Evolutionary conservation across 768 basidiomycete genomes (phyloP).

Genomic region (Mycena maculata): DNA sequence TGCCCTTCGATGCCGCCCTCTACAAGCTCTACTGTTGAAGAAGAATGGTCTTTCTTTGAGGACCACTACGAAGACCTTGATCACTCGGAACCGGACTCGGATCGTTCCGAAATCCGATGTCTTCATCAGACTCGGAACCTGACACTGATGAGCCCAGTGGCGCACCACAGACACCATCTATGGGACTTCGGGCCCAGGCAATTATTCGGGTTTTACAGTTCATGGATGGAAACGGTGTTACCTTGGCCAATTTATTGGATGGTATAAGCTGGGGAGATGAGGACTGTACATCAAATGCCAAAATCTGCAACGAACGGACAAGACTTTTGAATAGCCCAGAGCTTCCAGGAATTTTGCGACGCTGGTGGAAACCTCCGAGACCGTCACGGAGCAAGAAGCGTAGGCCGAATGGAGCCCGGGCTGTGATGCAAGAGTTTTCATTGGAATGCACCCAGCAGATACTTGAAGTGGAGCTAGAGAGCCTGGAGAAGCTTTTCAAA

Average conservation of each 20-base stretch:
- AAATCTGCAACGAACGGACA: constrained; percentile 37
- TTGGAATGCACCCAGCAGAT: constrained; percentile 24
- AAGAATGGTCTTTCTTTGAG: too few species aligned
- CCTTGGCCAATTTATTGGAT: constrained; percentile 45
- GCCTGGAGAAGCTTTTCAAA: constrained; percentile 4
- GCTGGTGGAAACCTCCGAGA: constrained; percentile 45
- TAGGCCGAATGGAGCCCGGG: constrained; percentile 28
- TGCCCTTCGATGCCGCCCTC: too few species aligned
- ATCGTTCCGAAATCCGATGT: too few species aligned
- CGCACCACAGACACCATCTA: too few species aligned
- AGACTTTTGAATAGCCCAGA: constrained; percentile 38
- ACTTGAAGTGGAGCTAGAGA: constrained; percentile 12
- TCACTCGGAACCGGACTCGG: too few species aligned
- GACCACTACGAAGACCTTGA: too few species aligned
- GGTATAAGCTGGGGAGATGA: constrained; percentile 47
- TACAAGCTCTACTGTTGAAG: too few species aligned
- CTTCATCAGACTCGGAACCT: too few species aligned
- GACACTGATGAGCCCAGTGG: too few species aligned
- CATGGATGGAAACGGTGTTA: constrained; percentile 35
- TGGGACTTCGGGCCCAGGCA: too few species aligned
- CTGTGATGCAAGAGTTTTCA: constrained; percentile 40
- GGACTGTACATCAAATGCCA: constrained; percentile 36
- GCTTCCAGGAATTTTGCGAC: constrained; percentile 39
- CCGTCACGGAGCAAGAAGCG: constrained; percentile 29
- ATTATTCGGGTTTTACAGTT: too few species aligned